These are phyloP conservation scores for Fragilaria radians DNA, from an alignment of 108 stramenopile genomes.

Conservation along the genomic window DNA sequence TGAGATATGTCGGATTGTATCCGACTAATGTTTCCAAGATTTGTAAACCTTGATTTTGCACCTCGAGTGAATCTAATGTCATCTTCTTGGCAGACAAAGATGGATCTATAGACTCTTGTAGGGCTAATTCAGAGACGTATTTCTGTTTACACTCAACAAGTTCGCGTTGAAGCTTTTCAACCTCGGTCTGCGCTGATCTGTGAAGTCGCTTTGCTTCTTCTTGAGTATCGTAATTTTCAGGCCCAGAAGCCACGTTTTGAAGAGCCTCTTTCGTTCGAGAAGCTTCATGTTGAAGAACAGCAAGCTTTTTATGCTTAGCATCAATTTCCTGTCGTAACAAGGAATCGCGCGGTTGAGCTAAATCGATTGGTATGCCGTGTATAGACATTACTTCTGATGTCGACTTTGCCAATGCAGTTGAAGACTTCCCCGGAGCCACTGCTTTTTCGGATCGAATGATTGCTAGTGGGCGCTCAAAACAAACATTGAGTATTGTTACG, in stretches of 20 bases:
- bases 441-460: constrained; percentile 79
- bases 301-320: constrained; percentile 46
- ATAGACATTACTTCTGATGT: constrained; percentile 24
- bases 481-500: constrained; percentile 62
- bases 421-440: constrained; percentile 3
- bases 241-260: constrained; percentile 15
- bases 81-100: constrained; percentile 28
- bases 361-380: constrained; percentile 16
- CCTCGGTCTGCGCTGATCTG: constrained; percentile 30
- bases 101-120: background rate
- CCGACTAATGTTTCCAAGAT: constrained; percentile 49
- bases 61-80: constrained; percentile 61
- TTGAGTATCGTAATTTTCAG: constrained; percentile 20
- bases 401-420: constrained; percentile 13
- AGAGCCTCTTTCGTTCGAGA: constrained; percentile 25
- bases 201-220: constrained; percentile 31
- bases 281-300: constrained; percentile 36
- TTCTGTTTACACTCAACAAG: constrained; percentile 33
- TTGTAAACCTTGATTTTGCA: constrained; percentile 69
- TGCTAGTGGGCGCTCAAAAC: constrained; percentile 77
- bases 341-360: constrained; percentile 16
- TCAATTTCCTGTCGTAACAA: constrained; percentile 37
- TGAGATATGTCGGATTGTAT: constrained; percentile 45
- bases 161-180: constrained; percentile 36
- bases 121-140: constrained; percentile 31